A percentile compares a stretch with the other conserved stretches of the same genome.
phyloP scores from a whole-genome alignment of 352 stramenopile genomes.

The Phytophthora colocasiae region DNA sequence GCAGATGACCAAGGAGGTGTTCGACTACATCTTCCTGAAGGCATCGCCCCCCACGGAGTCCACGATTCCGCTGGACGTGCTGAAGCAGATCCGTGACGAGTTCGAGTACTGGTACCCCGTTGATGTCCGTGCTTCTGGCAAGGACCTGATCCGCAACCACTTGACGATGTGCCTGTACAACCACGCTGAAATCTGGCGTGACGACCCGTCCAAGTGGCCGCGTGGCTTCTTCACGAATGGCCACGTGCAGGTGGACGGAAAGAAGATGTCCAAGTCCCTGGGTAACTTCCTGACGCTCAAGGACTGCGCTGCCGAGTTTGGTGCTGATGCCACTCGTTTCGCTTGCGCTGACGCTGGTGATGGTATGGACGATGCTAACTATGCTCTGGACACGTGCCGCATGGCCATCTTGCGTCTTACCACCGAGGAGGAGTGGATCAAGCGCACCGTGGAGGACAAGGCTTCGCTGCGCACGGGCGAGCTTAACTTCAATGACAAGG shows the following conservation, averaged over 20 bases:
- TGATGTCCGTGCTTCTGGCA: conserved; percentile 97
- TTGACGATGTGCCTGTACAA: conserved; percentile 99
- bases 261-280: conserved; percentile 99
- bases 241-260: conserved; percentile 96
- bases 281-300: conserved; percentile 99
- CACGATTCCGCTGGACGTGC: conserved; percentile 87
- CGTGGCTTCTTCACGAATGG: conserved; percentile 99
- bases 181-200: conserved; percentile 99
- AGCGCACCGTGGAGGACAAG: conserved; percentile 90
- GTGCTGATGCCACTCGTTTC: conserved; percentile 97
- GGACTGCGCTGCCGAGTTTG: conserved; percentile 96
- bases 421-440: conserved; percentile 98
- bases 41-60: conserved; percentile 86
- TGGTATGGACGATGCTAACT: conserved; percentile 99
- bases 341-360: conserved; percentile 98
- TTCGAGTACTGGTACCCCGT: conserved; percentile 99
- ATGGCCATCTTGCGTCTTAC: conserved; percentile 97
- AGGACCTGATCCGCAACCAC: conserved; percentile 98
- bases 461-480: conserved; percentile 81
- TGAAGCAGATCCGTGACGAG: conserved; percentile 95
- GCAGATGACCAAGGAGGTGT: conserved; percentile 96
- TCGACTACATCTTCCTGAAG: conserved; percentile 99
- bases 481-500: conserved; percentile 93
- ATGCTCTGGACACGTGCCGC: conserved; percentile 97
- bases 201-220: conserved; percentile 97